Conservation (phyloP, 306 rosid genomes). For the Ceratonia siliqua region DNA sequence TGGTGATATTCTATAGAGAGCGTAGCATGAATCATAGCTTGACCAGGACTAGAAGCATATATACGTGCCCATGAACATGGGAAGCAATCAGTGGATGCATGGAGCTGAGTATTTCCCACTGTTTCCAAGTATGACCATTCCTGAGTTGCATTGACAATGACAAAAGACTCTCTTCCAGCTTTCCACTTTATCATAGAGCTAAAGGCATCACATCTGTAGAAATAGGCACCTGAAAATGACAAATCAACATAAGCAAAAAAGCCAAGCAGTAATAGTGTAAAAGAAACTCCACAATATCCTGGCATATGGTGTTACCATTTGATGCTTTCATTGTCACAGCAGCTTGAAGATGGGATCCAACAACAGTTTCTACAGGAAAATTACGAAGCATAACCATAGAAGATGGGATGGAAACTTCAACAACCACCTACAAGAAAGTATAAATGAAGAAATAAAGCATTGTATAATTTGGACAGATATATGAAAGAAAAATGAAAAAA, state of each 20-base stretch:
- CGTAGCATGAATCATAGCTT: constrained; percentile 72
- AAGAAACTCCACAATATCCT: constrained; percentile 20
- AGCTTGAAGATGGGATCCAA: constrained; percentile 84
- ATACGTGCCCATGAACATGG: constrained; percentile 78
- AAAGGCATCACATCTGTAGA: constrained; percentile 82
- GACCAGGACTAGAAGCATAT: constrained; percentile 80
- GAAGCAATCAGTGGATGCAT: constrained; percentile 48
- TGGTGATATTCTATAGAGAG: constrained; percentile 64
- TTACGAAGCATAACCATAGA: constrained; percentile 77
- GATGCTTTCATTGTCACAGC: constrained; percentile 88
- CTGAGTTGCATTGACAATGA: constrained; percentile 64
- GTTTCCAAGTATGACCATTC: constrained; percentile 49
- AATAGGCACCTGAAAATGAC: constrained; percentile 68
- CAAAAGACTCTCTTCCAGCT: constrained; percentile 74
- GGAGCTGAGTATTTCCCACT: constrained; percentile 42
- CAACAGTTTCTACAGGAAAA: constrained; percentile 88
- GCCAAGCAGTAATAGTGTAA: constrained; percentile 27
- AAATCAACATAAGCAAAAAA: constrained; percentile 38
- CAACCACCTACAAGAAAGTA: constrained; percentile 56
- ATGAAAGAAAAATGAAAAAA: constrained; percentile 13
- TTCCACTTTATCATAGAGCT: constrained; percentile 78
- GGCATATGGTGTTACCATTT: constrained; percentile 55
- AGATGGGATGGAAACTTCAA: constrained; percentile 79
- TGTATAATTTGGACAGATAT: constrained; percentile 8
- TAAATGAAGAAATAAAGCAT: constrained; percentile 23